Conservation (phyloP, 2,329 filamentous ascomycete species). For the Stemphylium vesicarium region DNA sequence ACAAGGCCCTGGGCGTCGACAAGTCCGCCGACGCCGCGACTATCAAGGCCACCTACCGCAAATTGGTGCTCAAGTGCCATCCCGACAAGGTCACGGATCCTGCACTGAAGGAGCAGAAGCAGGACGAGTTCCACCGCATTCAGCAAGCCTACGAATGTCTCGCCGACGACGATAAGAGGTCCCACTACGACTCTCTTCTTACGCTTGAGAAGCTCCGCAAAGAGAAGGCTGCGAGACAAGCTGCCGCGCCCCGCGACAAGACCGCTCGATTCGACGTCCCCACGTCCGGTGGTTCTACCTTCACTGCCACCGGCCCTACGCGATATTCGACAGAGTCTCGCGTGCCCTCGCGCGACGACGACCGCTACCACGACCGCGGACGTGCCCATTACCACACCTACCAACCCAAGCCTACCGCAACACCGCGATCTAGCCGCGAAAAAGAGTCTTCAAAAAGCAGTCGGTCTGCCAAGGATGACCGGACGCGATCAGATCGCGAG, state of each 20-base stretch:
- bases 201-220: conserved; percentile 69
- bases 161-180: conserved; percentile 74
- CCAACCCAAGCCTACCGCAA: conserved; percentile 35
- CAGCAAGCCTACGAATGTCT: conserved; percentile 93
- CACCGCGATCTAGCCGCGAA: conserved; percentile 36
- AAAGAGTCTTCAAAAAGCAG: conserved; percentile 35
- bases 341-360: conserved; percentile 39
- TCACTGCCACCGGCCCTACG: conserved; percentile 20
- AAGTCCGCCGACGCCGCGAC: conserved; percentile 72
- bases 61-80: conserved; percentile 86
- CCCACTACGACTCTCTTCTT: conserved; percentile 78
- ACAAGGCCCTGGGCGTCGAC: conserved; percentile 75
- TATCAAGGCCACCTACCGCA: conserved; percentile 82
- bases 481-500: conserved; percentile 48
- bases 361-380: conserved; percentile 48
- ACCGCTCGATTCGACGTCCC: conserved; percentile 44
- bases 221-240: conserved; percentile 56
- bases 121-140: conserved; percentile 88
- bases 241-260: conserved; percentile 34
- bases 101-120: conserved; percentile 75
- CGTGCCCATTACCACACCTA: conserved; percentile 47
- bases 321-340: conserved; percentile 45
- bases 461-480: conserved; percentile 44
- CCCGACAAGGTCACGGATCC: conserved; percentile 89
- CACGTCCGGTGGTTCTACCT: conserved; percentile 36